Conservation (phyloP, 805 yeast species). For the Saccharomycopsis oosterbeekiorum region DNA sequence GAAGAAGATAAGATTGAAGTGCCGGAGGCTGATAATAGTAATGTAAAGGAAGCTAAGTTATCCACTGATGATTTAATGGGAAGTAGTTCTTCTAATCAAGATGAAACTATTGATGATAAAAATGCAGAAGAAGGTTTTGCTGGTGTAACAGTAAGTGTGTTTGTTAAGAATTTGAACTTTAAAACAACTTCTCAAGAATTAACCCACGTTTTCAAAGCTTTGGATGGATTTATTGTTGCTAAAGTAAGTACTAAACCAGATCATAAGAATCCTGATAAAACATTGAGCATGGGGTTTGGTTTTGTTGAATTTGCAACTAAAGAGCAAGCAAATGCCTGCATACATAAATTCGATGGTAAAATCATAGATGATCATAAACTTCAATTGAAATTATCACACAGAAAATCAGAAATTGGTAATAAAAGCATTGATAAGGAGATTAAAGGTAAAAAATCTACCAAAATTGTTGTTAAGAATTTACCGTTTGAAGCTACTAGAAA, state of each 20-base stretch:
- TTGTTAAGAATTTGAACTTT: conserved; percentile 88
- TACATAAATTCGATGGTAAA: conserved; percentile 61
- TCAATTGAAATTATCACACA: conserved; percentile 79
- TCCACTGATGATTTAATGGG: conserved; percentile 37
- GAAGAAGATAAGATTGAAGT: conserved; percentile 29
- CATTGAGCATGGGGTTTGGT: conserved; percentile 95
- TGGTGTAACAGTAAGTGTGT: conserved; percentile 80
- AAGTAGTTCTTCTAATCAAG: conserved; percentile 24
- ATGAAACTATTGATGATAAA: conserved; percentile 20
- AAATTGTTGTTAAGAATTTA: conserved; percentile 89
- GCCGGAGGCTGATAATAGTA: conserved; percentile 21
- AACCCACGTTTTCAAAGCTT: conserved; percentile 49
- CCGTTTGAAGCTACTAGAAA: conserved; percentile 94
- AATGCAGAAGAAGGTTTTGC: conserved; percentile 34
- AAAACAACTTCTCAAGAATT: conserved; percentile 55
- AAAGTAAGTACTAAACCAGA: conserved; percentile 83
- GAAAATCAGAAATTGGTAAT: conserved; percentile 39
- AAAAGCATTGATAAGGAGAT: conserved; percentile 22
- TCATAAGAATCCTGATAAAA: conserved; percentile 54
- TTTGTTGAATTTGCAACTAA: conserved; percentile 81
- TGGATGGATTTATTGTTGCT: conserved; percentile 75
- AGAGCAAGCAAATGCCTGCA: conserved; percentile 71
- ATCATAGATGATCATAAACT: conserved; percentile 83
- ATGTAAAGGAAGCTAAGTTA: conserved; percentile 33
- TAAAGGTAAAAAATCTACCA: conserved; percentile 41